A percentile compares a stretch with the other conserved stretches of the same genome.
phyloP scores from a whole-genome alignment of 192 early-diverging fungal genomes.

The Backusella australiensis region DNA sequence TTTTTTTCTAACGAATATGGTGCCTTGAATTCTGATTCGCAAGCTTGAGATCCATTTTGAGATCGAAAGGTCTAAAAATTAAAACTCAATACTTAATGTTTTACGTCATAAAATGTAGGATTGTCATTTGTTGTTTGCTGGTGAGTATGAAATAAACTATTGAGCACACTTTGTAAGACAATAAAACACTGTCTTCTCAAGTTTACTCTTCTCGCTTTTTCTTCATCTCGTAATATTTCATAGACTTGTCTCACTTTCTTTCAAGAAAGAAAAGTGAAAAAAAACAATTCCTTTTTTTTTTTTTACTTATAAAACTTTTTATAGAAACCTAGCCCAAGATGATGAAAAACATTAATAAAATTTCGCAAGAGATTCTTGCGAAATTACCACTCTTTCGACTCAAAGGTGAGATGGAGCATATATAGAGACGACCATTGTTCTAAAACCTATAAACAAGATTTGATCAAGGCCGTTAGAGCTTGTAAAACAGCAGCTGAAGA shows the following conservation, averaged over 20 bases:
- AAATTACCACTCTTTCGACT: slow-evolving; percentile 38
- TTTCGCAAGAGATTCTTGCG: slow-evolving; percentile 39
- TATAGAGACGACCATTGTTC: no score
- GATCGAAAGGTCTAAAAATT: not conserved
- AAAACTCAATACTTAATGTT: not conserved
- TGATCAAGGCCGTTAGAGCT: slow-evolving; percentile 96
- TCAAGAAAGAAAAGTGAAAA: not conserved
- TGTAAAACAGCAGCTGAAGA: slow-evolving; percentile 99
- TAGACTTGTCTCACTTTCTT: not conserved
- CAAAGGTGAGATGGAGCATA: slow-evolving; percentile 26
- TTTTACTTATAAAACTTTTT: not conserved
- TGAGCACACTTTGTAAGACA: not conserved
- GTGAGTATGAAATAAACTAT: not conserved
- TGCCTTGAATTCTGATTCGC: no score
- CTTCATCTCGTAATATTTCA: not conserved
- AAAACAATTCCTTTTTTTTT: not conserved
- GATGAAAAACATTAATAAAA: slow-evolving; percentile 42
- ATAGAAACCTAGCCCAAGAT: not conserved
- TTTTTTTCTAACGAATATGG: no score
- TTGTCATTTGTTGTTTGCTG: not conserved
- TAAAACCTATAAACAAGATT: slow-evolving; percentile 19
- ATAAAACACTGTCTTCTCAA: not conserved
- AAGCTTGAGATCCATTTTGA: no score
- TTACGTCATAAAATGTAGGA: not conserved
- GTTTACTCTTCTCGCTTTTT: not conserved